Evolutionary conservation across 176 grass and related monocot species (phyloP), one percentile per base, ranked within the genome.

Genomic region (Phoenix dactylifera): DNA sequence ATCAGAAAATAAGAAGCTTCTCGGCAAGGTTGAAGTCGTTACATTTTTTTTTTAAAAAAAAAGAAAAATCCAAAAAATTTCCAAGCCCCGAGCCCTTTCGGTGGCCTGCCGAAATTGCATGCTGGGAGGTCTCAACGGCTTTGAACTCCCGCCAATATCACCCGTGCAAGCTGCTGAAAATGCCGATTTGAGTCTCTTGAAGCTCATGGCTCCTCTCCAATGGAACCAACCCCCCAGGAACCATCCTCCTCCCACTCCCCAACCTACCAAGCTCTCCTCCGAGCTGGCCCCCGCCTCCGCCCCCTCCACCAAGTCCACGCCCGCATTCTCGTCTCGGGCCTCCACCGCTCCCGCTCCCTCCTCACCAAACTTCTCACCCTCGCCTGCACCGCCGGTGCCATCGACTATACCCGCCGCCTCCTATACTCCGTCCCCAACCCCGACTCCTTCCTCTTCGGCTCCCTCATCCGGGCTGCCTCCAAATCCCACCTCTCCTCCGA

Each of bases 381-480:
- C 58, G 52, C 58, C 7, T 24, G 19, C 35, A 20, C 56, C 1
- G 72, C 79, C 14, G 71, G 65, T 68, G 71, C 58, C 22, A 49
- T 62, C 32, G 53, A 58, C 10, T 87, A 87, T 48, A 66, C 79
- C 7, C 35, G 29, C 59, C 65, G 64, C 72, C 30, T 87, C 63
- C 72, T 80, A 49, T 48, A 54, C 5, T 57, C 76, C 49, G 7
- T 80, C 58, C 79, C 85, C 18, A 49, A 23, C 2, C 63, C 71
- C 0, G 75, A 88, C 22, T 54, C 79, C 67, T 88, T 88, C 54
- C 79, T 88, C 23, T 83, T 88, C 50, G 55, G 49, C 25, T 76
- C 76, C 32, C 76, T 88, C 68, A 53, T 70, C 49, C 59, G 71
- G 2, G 32, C 55, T 3, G 64, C 79, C 14, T 60, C 79, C 53